A percentile compares a stretch with the other conserved stretches of the same genome.
phyloP scores from a whole-genome alignment of 2,329 filamentous ascomycete genomes.

The Fusarium annulatum region DNA sequence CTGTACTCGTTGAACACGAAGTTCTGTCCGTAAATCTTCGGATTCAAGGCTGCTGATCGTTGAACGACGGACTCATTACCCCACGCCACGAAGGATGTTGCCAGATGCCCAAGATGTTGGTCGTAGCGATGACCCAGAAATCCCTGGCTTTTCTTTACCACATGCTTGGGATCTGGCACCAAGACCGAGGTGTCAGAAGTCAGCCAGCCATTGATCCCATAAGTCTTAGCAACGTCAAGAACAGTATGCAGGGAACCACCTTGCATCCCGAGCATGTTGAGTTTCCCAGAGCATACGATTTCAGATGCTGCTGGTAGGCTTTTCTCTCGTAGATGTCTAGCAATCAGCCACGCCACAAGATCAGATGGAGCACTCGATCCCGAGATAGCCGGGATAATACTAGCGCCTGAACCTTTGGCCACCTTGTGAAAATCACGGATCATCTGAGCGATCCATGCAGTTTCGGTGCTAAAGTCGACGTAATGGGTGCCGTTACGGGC shows the following conservation, averaged over 20 bases:
- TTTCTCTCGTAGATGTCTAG: background rate
- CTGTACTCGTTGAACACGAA: background rate
- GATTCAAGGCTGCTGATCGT: background rate
- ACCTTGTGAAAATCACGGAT: background rate
- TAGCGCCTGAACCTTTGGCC: background rate
- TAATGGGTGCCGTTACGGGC: background rate
- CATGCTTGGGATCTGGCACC: background rate
- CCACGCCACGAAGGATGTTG: background rate
- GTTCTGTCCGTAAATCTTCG: background rate
- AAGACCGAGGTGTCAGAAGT: background rate
- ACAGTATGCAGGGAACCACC: slow-evolving; percentile 1
- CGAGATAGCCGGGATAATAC: background rate
- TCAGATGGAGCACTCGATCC: slow-evolving; percentile 2
- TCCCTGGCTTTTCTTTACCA: background rate
- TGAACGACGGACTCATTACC: background rate
- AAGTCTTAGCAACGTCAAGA: background rate
- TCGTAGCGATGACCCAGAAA: background rate
- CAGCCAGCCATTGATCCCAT: background rate
- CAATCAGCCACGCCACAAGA: background rate
- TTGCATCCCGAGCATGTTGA: slow-evolving; percentile 2
- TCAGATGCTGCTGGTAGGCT: background rate
- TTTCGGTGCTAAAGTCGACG: slow-evolving; percentile 2
- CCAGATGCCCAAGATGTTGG: background rate
- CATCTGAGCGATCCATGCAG: background rate
- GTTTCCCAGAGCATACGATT: background rate